Evolutionary conservation across 805 yeast genomes (phyloP).

Genomic region (Yamadazyma sp.): DNA sequence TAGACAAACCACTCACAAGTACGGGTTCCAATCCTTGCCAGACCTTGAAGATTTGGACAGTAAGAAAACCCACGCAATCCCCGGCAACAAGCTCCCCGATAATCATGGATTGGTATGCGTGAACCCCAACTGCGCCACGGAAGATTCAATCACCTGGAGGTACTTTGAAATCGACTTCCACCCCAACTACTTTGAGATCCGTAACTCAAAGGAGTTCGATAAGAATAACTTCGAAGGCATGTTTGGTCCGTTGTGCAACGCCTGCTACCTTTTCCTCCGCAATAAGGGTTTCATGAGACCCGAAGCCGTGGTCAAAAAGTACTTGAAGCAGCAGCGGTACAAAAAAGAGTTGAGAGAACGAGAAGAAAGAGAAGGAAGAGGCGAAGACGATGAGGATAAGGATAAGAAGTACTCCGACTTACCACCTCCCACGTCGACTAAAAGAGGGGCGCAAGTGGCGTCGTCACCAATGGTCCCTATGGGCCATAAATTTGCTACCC

Average conservation of each 20-base stretch:
- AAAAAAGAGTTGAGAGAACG: constrained; percentile 35
- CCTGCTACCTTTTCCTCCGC: constrained; percentile 43
- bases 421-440: constrained; percentile 12
- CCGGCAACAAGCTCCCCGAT: constrained; percentile 35
- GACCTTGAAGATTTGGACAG: constrained; percentile 46
- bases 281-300: constrained; percentile 48
- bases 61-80: constrained; percentile 43
- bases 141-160: constrained; percentile 42
- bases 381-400: constrained; percentile 2
- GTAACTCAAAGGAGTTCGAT: constrained; percentile 38
- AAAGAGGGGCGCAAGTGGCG: constrained; percentile 20
- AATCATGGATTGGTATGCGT: constrained; percentile 42
- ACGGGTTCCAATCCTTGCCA: constrained; percentile 38
- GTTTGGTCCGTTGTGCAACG: constrained; percentile 49
- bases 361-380: constrained; percentile 20
- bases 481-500: constrained; percentile 35
- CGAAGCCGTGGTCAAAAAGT: constrained; percentile 45
- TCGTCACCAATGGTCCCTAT: constrained; percentile 25
- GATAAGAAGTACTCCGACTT: constrained; percentile 9
- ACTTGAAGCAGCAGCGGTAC: constrained; percentile 44
- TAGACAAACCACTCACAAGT: constrained; percentile 16
- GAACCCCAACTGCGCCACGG: constrained; percentile 41
- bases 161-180: constrained; percentile 43
- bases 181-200: constrained; percentile 37
- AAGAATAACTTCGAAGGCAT: constrained; percentile 44